Percentiles rank a stretch among this genome's conserved stretches.
Conservation (phyloP, 2,329 filamentous ascomycete genomes). For the Sclerotinia trifoliorum region DNA sequence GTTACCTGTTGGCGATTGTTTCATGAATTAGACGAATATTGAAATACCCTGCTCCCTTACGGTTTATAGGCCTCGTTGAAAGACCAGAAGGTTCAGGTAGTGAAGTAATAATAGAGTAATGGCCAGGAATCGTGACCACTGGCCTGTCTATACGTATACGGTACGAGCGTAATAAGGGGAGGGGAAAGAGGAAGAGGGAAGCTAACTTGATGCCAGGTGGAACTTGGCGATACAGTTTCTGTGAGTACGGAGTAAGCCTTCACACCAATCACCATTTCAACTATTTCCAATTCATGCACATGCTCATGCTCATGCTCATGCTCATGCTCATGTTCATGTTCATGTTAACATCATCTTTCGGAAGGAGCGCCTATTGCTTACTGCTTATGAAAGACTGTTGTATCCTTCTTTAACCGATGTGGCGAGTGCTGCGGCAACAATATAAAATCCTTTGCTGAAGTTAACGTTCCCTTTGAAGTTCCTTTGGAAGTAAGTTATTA, state of each 20-base stretch:
- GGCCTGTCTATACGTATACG: neutral
- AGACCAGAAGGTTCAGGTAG: too few relatives aligned
- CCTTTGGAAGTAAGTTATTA: neutral
- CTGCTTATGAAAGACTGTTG: neutral
- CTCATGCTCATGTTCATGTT: too few relatives aligned
- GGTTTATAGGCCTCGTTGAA: neutral
- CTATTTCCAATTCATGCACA: neutral
- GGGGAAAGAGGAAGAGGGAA: neutral
- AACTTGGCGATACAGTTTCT: neutral
- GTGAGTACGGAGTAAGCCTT: too few relatives aligned
- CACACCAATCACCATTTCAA: neutral
- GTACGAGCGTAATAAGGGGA: slow-evolving; percentile 8
- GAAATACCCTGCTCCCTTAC: neutral
- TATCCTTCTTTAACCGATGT: slow-evolving; percentile 1
- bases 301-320: too few relatives aligned
- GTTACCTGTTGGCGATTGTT: too few relatives aligned
- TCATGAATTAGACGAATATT: neutral
- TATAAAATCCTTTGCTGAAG: neutral
- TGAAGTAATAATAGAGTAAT: slow-evolving; percentile 17
- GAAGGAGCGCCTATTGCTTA: neutral
- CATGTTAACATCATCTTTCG: slow-evolving; percentile 1
- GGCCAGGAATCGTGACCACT: neutral
- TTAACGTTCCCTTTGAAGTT: too few relatives aligned
- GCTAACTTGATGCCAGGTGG: neutral
- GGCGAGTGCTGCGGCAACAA: neutral